A percentile compares a stretch with the other conserved stretches of the same genome.
Conservation (phyloP, 176 grass and related monocot species). For the Pharus latifolius region DNA sequence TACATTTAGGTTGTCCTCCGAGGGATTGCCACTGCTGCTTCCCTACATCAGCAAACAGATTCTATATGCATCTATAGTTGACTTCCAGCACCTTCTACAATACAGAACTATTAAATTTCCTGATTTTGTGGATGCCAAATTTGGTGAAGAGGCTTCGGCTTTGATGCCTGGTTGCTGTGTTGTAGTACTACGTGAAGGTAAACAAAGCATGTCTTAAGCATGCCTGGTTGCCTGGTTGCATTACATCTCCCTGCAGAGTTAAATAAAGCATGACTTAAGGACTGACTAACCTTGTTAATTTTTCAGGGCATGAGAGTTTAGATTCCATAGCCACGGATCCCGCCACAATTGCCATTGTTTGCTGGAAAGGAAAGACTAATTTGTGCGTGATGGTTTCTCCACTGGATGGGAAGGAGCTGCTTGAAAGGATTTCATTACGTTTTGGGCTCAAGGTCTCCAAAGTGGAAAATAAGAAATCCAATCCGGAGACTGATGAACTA, state of each 20-base stretch:
- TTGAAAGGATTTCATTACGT: slow-evolving; percentile 65
- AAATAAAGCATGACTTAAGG: background rate
- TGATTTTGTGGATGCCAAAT: slow-evolving; percentile 70
- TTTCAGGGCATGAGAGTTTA: slow-evolving; percentile 35
- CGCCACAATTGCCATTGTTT: slow-evolving; percentile 61
- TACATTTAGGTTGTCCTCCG: slow-evolving; percentile 82
- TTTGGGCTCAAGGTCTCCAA: slow-evolving; percentile 25
- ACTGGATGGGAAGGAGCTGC: slow-evolving; percentile 71
- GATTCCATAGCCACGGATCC: slow-evolving; percentile 45
- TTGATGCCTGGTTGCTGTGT: slow-evolving; percentile 77
- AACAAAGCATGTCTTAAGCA: too few species aligned
- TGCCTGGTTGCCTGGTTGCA: slow-evolving; percentile 63
- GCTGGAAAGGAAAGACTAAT: slow-evolving; percentile 99
- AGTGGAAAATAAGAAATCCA: background rate
- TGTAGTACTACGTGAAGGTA: slow-evolving; percentile 61
- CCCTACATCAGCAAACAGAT: slow-evolving; percentile 85
- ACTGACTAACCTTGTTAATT: background rate
- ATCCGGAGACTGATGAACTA: background rate
- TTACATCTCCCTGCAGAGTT: background rate
- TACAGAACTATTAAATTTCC: slow-evolving; percentile 77
- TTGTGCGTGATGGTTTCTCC: slow-evolving; percentile 78
- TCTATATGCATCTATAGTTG: slow-evolving; percentile 45
- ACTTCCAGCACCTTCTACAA: slow-evolving; percentile 85
- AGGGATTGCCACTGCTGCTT: slow-evolving; percentile 84
- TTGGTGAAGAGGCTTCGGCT: slow-evolving; percentile 53